Conservation (phyloP, 352 stramenopile genomes). For the Globisporangium canariense region DNA sequence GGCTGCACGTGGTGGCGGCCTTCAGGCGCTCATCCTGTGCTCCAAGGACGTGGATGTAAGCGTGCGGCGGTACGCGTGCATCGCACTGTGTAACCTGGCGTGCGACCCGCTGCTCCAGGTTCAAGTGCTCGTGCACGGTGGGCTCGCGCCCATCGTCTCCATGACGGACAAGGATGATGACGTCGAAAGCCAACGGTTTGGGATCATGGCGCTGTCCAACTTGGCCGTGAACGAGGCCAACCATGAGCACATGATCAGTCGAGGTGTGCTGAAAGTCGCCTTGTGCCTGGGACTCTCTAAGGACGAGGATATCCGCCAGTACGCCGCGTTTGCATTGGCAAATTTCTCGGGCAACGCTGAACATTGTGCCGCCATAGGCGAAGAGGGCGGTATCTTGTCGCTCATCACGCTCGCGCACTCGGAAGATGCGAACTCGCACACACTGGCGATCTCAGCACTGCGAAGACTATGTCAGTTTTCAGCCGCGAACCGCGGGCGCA, state of each 20-base stretch:
- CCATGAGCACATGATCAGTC: constrained; percentile 88
- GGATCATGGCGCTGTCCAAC: constrained; percentile 94
- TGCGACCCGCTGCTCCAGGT: constrained; percentile 89
- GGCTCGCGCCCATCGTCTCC: constrained; percentile 82
- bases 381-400: constrained; percentile 87
- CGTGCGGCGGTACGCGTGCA: constrained; percentile 90
- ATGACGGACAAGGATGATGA: constrained; percentile 66
- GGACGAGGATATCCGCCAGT: constrained; percentile 87
- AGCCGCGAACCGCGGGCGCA: constrained; percentile 80
- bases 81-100: constrained; percentile 94
- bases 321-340: constrained; percentile 89
- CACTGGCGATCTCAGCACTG: constrained; percentile 90
- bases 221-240: constrained; percentile 93
- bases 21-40: constrained; percentile 89
- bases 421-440: constrained; percentile 88
- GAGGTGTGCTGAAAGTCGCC: constrained; percentile 82
- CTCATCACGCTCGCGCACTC: constrained; percentile 89
- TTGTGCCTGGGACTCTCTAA: constrained; percentile 64
- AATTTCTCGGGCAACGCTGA: constrained; percentile 92
- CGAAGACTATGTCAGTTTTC: constrained; percentile 90
- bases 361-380: constrained; percentile 85
- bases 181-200: constrained; percentile 87
- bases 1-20: constrained; percentile 86
- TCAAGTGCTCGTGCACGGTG: constrained; percentile 92
- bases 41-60: constrained; percentile 87